Percentiles rank a stretch among this genome's conserved stretches.
phyloP scores from a whole-genome alignment of 2,329 filamentous ascomycete species.

The Xylariales sp. region DNA sequence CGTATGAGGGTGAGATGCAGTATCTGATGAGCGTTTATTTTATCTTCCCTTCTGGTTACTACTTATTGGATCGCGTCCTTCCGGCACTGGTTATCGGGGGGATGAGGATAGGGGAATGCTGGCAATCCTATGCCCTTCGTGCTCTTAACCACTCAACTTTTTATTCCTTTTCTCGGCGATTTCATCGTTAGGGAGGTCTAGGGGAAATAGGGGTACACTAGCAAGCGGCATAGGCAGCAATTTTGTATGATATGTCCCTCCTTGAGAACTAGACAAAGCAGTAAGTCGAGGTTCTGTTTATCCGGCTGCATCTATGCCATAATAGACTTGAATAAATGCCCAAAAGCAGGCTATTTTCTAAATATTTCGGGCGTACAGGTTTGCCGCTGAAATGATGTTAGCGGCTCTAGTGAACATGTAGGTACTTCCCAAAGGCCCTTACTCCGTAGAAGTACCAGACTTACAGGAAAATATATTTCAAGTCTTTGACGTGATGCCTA shows the following conservation, averaged over 20 bases:
- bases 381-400: too few relatives aligned
- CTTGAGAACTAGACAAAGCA: neutral
- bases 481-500: too few relatives aligned
- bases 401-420: too few relatives aligned
- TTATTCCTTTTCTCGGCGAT: neutral
- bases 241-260: neutral
- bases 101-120: slow-evolving; percentile 5
- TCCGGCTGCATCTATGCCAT: neutral
- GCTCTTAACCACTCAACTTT: neutral
- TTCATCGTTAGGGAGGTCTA: neutral
- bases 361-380: too few relatives aligned
- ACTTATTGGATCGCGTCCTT: slow-evolving; percentile 17
- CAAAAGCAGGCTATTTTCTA: too few relatives aligned
- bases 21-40: slow-evolving; percentile 13
- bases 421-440: too few relatives aligned
- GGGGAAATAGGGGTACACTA: slow-evolving; percentile 1
- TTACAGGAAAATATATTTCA: too few relatives aligned
- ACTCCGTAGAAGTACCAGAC: too few relatives aligned
- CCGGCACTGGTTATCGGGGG: slow-evolving; percentile 6
- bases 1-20: slow-evolving; percentile 1
- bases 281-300: neutral
- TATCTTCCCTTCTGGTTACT: slow-evolving; percentile 6
- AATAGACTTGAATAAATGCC: neutral
- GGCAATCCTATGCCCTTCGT: neutral
- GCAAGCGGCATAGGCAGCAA: neutral